phyloP scores from a whole-genome alignment of 305 asterid species.

The Fraxinus latifolia region DNA sequence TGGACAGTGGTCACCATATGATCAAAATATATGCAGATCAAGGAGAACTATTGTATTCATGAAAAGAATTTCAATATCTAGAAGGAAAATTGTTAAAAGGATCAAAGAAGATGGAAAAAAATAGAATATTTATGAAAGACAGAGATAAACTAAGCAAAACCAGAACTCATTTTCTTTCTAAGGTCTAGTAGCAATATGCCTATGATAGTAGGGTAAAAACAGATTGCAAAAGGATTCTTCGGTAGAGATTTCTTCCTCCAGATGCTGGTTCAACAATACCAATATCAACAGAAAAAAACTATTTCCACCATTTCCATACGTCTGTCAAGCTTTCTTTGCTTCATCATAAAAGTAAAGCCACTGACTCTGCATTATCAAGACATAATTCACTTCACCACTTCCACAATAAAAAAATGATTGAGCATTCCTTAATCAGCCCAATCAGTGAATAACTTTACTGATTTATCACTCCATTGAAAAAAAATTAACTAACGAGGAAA shows the following conservation, averaged over 20 bases:
- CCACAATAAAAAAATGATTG: background rate
- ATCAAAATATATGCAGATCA: background rate
- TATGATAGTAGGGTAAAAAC: background rate
- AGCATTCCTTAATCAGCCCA: background rate
- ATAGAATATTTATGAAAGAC: background rate
- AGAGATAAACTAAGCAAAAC: background rate
- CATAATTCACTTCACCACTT: background rate
- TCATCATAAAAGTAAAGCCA: background rate
- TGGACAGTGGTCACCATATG: background rate
- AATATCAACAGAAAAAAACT: background rate
- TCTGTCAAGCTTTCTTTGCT: background rate
- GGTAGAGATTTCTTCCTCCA: background rate
- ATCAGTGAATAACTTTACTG: background rate
- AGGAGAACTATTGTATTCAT: background rate
- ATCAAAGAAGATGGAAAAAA: background rate
- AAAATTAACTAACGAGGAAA: background rate
- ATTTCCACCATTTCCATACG: background rate
- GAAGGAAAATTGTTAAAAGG: background rate
- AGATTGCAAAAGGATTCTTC: background rate
- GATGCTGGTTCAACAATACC: background rate
- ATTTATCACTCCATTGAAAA: background rate
- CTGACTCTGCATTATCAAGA: background rate
- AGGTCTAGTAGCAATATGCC: slow-evolving; percentile 2
- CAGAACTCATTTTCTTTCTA: slow-evolving; percentile 7
- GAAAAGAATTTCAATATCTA: background rate